A percentile compares a stretch with the other conserved stretches of the same genome.
These are phyloP conservation scores for Nemania sp. DNA, from an alignment of 2,329 filamentous ascomycete species.

Conservation along the genomic window DNA sequence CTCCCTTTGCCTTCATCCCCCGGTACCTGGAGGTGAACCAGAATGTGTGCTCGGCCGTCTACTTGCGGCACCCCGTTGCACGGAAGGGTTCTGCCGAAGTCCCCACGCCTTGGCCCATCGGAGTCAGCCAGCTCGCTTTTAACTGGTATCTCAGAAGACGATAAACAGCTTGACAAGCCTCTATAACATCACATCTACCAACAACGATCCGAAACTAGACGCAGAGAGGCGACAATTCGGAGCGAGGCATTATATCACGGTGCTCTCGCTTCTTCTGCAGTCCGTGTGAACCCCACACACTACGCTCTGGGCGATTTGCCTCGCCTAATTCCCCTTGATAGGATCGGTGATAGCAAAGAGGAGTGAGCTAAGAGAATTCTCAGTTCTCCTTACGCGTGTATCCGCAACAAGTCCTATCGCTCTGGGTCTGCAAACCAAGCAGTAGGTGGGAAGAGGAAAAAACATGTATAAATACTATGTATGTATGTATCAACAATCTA, in stretches of 20 bases:
- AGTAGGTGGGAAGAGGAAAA: background rate
- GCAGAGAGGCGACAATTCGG: background rate
- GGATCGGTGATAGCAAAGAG: background rate
- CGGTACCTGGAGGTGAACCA: slow-evolving; percentile 97
- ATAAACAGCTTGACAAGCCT: slow-evolving; percentile 45
- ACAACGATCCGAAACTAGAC: background rate
- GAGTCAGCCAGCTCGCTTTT: slow-evolving; percentile 79
- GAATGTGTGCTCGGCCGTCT: slow-evolving; percentile 93
- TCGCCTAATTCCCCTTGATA: background rate
- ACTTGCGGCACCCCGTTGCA: slow-evolving; percentile 90
- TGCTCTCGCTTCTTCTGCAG: background rate
- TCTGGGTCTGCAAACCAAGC: no score
- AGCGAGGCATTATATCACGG: background rate
- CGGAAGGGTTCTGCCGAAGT: slow-evolving; percentile 79
- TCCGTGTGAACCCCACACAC: no score
- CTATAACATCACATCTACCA: slow-evolving; percentile 3
- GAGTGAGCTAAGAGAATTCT: background rate
- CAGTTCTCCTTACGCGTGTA: no score
- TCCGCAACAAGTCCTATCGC: no score
- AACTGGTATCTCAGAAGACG: slow-evolving; percentile 91
- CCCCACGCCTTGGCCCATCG: slow-evolving; percentile 75
- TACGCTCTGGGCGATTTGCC: slow-evolving; percentile 1
- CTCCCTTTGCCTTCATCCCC: slow-evolving; percentile 91
- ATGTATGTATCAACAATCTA: slow-evolving; percentile 19
- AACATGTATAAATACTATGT: background rate